Evolutionary conservation across 176 grass and related monocot genomes (phyloP), one percentile per base, ranked within the genome.

Genomic region (Phoenix dactylifera): DNA sequence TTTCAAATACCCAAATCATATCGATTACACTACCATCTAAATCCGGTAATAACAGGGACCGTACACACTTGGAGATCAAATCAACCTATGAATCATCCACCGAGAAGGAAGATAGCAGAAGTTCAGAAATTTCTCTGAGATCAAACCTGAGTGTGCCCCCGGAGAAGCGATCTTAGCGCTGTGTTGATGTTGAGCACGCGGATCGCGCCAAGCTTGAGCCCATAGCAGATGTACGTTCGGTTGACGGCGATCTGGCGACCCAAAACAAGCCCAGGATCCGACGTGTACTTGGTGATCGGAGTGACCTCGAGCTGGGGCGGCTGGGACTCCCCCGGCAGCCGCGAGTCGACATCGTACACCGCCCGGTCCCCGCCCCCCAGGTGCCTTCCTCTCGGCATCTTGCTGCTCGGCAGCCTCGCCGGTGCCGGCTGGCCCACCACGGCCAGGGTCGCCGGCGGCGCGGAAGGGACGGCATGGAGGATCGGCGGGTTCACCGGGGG

Each of bases 171-270:
- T 56, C 87, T 85, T 52, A 97, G 75, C 4, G 92, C 83, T 4
- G 92, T 97, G 59, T 97, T 87, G 69, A 90, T 91, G 75, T 97
- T 97, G 24, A 97, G 92, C 49, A 97, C 86, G 4, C 92, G 74
- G 51, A 97, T 91, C 62, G 82, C 87, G 1, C 86, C 92, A 4
- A 83, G 59, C 81, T 79, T 91, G 59, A 97, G 87, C 20, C 86
- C 92, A 12, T 97, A 97, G 30, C 87, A 88, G 55, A 97, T 97
- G 77, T 97, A 97, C 10, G 72, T 61, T 16, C 78, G 62, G 74
- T 88, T 97, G 62, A 96, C 92, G 0, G 92, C 87, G 18, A 96
- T 90, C 77, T 96, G 92, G 49, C 92, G 74, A 0, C 92, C 92
- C 4, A 88, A 72, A 39, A 96, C 92, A 17, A 96, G 69, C 18